A percentile compares a stretch with the other conserved stretches of the same genome.
phyloP scores from a whole-genome alignment of 495 filamentous ascomycete genomes.

The Hyaloscypha bicolor region DNA sequence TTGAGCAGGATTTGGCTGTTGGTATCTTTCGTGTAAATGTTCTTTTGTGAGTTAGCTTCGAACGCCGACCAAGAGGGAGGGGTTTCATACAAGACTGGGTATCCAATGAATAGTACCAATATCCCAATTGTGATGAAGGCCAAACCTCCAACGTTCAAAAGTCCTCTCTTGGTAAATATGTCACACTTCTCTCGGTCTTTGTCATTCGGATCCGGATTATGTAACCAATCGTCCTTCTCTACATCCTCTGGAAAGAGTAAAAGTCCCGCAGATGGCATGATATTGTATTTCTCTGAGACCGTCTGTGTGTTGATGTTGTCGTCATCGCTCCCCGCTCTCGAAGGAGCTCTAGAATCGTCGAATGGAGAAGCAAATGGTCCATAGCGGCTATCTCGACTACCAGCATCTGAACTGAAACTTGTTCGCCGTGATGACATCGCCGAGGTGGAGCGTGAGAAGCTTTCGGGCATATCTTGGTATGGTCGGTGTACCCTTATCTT shows the following conservation, averaged over 20 bases:
- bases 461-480: slow-evolving; percentile 29
- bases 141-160: slow-evolving; percentile 70
- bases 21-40: slow-evolving; percentile 16
- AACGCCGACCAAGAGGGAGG: background rate
- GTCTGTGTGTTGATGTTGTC: slow-evolving; percentile 74
- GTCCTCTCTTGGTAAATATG: slow-evolving; percentile 65
- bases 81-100: slow-evolving; percentile 66
- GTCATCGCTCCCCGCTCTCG: slow-evolving; percentile 64
- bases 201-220: slow-evolving; percentile 71
- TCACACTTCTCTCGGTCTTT: slow-evolving; percentile 66
- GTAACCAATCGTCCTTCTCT: slow-evolving; percentile 77
- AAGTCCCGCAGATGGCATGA: slow-evolving; percentile 70
- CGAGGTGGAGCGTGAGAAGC: slow-evolving; percentile 27
- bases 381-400: slow-evolving; percentile 53
- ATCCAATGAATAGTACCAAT: slow-evolving; percentile 70
- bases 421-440: slow-evolving; percentile 59
- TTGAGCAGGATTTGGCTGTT: slow-evolving; percentile 6
- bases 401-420: slow-evolving; percentile 61
- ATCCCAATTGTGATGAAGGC: slow-evolving; percentile 63
- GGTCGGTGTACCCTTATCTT: slow-evolving; percentile 20
- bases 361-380: slow-evolving; percentile 55
- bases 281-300: slow-evolving; percentile 78
- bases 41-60: slow-evolving; percentile 15
- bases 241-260: slow-evolving; percentile 75
- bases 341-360: slow-evolving; percentile 61